A percentile compares a stretch with the other conserved stretches of the same genome.
Conservation (phyloP, 345 rosid genomes). For the Lagerstroemia speciosa region DNA sequence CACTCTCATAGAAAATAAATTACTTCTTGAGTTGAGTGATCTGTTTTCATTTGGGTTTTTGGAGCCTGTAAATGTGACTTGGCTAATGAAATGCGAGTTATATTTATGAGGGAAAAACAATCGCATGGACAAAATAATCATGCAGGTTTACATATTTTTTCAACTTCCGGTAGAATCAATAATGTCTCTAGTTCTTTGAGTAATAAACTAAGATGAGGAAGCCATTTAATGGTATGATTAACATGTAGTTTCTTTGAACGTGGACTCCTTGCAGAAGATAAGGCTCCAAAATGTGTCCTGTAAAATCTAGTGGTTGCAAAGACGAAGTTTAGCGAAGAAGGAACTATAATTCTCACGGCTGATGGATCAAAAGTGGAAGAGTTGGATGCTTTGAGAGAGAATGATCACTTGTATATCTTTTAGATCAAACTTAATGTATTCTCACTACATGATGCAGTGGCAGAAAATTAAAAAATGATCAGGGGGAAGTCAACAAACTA, state of each 20-base stretch:
- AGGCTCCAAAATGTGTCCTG: background rate
- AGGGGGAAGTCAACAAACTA: background rate
- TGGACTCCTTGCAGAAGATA: background rate
- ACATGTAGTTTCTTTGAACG: background rate
- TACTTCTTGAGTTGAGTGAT: too few relatives aligned
- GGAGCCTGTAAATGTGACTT: too few relatives aligned
- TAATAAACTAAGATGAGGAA: background rate
- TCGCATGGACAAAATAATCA: background rate
- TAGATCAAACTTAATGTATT: constrained; percentile 12
- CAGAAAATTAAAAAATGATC: constrained; percentile 3
- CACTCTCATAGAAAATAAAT: too few relatives aligned
- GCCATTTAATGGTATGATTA: background rate
- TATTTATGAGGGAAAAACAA: too few relatives aligned
- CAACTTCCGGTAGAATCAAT: background rate
- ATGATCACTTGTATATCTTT: constrained; percentile 64
- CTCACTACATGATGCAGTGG: background rate
- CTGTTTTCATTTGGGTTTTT: too few relatives aligned
- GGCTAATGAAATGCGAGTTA: too few relatives aligned
- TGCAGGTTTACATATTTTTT: background rate
- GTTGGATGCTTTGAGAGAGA: constrained; percentile 57
- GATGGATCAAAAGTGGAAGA: constrained; percentile 80
- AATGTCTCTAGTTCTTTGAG: background rate
- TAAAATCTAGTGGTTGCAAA: constrained; percentile 35
- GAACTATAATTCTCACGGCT: constrained; percentile 57
- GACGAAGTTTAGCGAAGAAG: constrained; percentile 62